Conservation (phyloP, 148 eudicot species). For the Oxyria digyna region DNA sequence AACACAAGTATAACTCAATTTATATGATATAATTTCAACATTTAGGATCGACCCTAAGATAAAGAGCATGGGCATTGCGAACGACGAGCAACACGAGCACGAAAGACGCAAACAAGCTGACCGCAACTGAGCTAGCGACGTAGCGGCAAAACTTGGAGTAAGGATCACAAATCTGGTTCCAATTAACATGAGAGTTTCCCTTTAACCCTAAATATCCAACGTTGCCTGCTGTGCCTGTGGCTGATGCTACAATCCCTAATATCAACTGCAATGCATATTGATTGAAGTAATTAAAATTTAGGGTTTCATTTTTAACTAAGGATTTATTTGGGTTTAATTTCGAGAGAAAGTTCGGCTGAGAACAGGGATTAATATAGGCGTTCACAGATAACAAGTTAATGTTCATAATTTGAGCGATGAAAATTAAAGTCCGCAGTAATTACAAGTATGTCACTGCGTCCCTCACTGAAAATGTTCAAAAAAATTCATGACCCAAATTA, state of each 20-base stretch:
- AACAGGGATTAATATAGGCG: no score
- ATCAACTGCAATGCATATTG: conserved; percentile 31
- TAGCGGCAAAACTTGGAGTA: conserved; percentile 47
- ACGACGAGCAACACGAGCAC: conserved; percentile 40
- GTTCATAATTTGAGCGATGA: no score
- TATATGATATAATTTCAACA: neutral
- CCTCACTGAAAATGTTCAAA: no score
- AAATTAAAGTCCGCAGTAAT: no score
- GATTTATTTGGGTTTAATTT: no score
- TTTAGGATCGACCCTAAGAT: conserved; percentile 8
- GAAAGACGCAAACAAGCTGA: conserved; percentile 36
- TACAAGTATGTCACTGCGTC: no score
- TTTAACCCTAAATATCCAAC: conserved; percentile 48
- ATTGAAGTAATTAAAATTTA: no score
- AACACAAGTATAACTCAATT: no score
- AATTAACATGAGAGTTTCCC: conserved; percentile 37
- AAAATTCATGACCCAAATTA: no score
- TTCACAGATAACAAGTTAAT: no score
- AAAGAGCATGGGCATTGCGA: conserved; percentile 33
- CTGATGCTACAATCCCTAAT: conserved; percentile 62
- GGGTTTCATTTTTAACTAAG: no score
- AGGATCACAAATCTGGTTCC: conserved; percentile 38
- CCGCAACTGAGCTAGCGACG: conserved; percentile 25
- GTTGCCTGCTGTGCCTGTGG: conserved; percentile 53
- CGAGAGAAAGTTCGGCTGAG: no score